Evolutionary conservation across 306 rosid species (phyloP).

Genomic region (Senna siamea): DNA sequence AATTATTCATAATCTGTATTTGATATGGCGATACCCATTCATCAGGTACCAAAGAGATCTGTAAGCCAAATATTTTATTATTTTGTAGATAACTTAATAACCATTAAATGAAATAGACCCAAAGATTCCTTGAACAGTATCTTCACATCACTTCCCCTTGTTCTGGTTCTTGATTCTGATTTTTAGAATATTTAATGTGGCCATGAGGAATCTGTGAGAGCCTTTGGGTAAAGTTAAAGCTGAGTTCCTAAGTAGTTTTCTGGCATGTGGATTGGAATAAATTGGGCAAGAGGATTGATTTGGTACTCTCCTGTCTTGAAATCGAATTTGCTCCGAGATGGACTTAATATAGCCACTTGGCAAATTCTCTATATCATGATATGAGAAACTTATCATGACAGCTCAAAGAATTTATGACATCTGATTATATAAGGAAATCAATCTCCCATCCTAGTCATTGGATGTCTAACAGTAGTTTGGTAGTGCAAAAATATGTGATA

Average conservation of each 20-base stretch:
- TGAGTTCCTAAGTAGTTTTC: conserved; percentile 60
- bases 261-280: conserved; percentile 61
- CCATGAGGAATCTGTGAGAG: conserved; percentile 49
- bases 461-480: neutral
- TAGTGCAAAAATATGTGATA: conserved; percentile 9
- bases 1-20: conserved; percentile 30
- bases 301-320: conserved; percentile 29
- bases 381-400: conserved; percentile 31
- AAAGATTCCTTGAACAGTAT: conserved; percentile 56
- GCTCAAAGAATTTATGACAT: conserved; percentile 16
- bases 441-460: neutral
- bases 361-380: conserved; percentile 35
- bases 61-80: conserved; percentile 34
- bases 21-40: conserved; percentile 43
- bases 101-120: conserved; percentile 33
- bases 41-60: conserved; percentile 20
- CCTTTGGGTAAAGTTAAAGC: conserved; percentile 57
- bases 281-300: conserved; percentile 40
- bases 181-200: conserved; percentile 59
- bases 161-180: conserved; percentile 62
- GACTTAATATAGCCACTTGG: conserved; percentile 44
- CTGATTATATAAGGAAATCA: neutral
- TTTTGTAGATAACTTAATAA: conserved; percentile 31
- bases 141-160: conserved; percentile 47
- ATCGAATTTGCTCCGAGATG: conserved; percentile 44